A percentile compares a stretch with the other conserved stretches of the same genome.
These are phyloP conservation scores for Colletotrichum paranaense DNA, from an alignment of 2,329 filamentous ascomycete species.

Conservation along the genomic window DNA sequence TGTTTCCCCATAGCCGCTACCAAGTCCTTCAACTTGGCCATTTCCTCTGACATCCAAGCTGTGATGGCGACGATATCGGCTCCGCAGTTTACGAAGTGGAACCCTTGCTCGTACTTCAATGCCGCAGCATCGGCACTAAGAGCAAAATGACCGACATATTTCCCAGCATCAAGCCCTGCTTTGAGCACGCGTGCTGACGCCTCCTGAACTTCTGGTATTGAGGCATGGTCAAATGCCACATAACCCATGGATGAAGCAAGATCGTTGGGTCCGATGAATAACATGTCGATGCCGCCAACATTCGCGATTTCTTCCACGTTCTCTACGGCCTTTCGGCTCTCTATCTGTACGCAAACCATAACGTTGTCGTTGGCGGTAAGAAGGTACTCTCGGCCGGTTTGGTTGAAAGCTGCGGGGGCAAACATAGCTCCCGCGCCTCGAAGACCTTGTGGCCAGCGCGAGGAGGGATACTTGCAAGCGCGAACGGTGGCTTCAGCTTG, in stretches of 20 bases:
- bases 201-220: slow-evolving; percentile 44
- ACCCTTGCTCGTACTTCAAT: slow-evolving; percentile 42
- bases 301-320: slow-evolving; percentile 57
- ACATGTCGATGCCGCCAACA: slow-evolving; percentile 54
- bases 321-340: slow-evolving; percentile 55
- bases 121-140: slow-evolving; percentile 45
- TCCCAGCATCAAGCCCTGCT: slow-evolving; percentile 44
- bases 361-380: slow-evolving; percentile 60
- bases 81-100: slow-evolving; percentile 50
- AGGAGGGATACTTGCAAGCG: slow-evolving; percentile 42
- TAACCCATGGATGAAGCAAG: slow-evolving; percentile 47
- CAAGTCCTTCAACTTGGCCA: slow-evolving; percentile 40
- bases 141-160: slow-evolving; percentile 48
- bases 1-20: slow-evolving; percentile 16
- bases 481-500: slow-evolving; percentile 41
- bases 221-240: slow-evolving; percentile 46
- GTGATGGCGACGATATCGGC: slow-evolving; percentile 50
- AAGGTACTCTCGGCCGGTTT: slow-evolving; percentile 54
- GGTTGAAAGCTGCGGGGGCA: slow-evolving; percentile 41
- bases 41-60: slow-evolving; percentile 48
- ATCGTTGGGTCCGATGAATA: slow-evolving; percentile 59
- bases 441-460: slow-evolving; percentile 38
- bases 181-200: slow-evolving; percentile 41
- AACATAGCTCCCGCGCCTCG: slow-evolving; percentile 46
- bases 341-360: slow-evolving; percentile 58